Evolutionary conservation across 179 eudicot species (phyloP).

Genomic region (Vitellaria paradoxa): DNA sequence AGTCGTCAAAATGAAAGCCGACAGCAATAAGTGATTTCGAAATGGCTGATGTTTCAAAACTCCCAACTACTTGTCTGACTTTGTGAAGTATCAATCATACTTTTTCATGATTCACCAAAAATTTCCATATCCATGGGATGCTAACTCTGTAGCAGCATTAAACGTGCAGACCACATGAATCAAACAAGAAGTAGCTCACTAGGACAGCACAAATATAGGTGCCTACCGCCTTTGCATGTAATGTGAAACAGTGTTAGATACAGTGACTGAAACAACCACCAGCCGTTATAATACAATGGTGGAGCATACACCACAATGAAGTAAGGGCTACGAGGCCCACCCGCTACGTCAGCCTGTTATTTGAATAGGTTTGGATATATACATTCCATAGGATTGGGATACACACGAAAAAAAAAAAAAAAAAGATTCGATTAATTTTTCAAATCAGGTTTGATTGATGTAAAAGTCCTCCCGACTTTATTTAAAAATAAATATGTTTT

Average conservation of each 20-base stretch:
- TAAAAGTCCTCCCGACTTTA: no score
- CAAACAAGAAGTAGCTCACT: background rate
- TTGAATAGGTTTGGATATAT: no score
- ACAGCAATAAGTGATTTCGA: background rate
- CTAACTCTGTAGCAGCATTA: background rate
- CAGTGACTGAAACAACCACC: no score
- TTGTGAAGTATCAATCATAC: background rate
- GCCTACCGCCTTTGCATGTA: background rate
- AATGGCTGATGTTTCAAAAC: no score
- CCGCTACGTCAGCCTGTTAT: no score
- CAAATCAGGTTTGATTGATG: no score
- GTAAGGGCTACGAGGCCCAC: no score
- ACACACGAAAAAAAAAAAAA: no score
- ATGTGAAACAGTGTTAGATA: background rate
- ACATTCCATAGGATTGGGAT: no score
- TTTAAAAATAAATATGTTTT: no score
- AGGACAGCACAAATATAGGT: background rate
- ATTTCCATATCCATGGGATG: background rate
- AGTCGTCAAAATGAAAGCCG: background rate
- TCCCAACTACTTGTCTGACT: background rate
- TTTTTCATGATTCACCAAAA: background rate
- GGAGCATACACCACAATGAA: background rate
- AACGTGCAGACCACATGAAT: background rate
- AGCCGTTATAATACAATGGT: background rate
- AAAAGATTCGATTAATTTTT: no score